A percentile compares a stretch with the other conserved stretches of the same genome.
phyloP scores from a whole-genome alignment of 225 moss, liverwort and hornwort species.

The Takakia lepidozioides region DNA sequence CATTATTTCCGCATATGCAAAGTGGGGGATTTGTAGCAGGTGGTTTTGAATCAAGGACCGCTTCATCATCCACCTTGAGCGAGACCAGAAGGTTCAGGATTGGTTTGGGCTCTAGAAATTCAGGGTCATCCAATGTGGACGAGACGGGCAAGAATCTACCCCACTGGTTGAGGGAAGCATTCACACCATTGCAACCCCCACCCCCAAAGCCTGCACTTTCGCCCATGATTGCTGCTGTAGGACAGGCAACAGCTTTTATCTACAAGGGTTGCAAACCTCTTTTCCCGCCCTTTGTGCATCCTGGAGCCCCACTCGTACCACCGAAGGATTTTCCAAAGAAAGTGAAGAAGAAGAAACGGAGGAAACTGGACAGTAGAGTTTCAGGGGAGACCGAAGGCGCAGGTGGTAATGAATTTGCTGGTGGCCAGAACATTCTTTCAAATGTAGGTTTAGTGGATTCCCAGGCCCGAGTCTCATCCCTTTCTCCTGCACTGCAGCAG shows the following conservation, averaged over 20 bases:
- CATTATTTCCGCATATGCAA: conserved; percentile 17
- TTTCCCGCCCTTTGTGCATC: conserved; percentile 74
- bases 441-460: conserved; percentile 24
- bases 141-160: conserved; percentile 73
- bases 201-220: conserved; percentile 61
- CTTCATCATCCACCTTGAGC: conserved; percentile 35
- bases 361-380: conserved; percentile 4
- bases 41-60: conserved; percentile 28
- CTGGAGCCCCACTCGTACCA: conserved; percentile 48
- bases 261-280: conserved; percentile 59
- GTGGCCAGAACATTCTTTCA: conserved; percentile 13
- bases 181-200: conserved; percentile 68
- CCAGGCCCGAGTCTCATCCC: conserved; percentile 13
- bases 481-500: conserved; percentile 33
- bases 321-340: conserved; percentile 56
- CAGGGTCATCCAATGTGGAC: conserved; percentile 5
- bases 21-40: conserved; percentile 15
- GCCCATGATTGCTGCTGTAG: conserved; percentile 83
- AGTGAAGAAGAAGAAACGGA: conserved; percentile 17
- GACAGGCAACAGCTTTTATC: conserved; percentile 66
- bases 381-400: conserved; percentile 16
- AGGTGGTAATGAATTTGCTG: background rate
- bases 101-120: conserved; percentile 19
- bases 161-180: conserved; percentile 96
- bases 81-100: conserved; percentile 40